A percentile compares a stretch with the other conserved stretches of the same genome.
Evolutionary conservation across 2,329 filamentous ascomycete species (phyloP).

Genomic region (Penicillium sp.): DNA sequence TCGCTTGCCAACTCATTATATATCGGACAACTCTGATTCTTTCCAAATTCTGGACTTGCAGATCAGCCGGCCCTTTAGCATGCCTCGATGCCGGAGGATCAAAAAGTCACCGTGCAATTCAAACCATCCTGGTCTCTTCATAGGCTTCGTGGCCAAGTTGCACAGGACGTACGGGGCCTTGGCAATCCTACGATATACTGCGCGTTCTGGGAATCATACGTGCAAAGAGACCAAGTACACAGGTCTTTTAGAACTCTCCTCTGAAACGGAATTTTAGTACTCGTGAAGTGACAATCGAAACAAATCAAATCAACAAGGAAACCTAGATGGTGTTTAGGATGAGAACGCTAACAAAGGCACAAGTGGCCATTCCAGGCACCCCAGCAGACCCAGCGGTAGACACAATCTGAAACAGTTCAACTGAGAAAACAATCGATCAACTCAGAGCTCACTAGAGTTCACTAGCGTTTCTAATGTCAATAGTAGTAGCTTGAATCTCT

Average conservation of each 20-base stretch:
- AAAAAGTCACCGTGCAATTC: background rate
- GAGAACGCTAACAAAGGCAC: background rate
- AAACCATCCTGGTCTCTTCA: background rate
- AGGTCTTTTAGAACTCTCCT: no score
- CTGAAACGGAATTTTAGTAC: no score
- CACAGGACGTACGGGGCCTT: background rate
- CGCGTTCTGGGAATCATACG: background rate
- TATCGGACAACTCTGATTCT: background rate
- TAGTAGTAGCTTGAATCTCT: background rate
- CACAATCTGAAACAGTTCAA: no score
- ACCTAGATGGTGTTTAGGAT: background rate
- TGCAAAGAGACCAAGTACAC: background rate
- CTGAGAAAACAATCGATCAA: no score
- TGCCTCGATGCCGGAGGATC: background rate
- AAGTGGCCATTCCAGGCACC: no score
- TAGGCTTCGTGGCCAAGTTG: background rate
- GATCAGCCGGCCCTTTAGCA: background rate
- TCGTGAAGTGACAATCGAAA: background rate
- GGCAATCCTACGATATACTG: background rate
- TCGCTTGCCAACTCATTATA: background rate
- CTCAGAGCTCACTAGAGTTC: no score
- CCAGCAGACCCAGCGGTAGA: no score
- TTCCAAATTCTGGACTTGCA: background rate
- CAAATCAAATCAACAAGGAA: no score
- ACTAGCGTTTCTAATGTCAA: background rate